Percentiles rank a stretch among this genome's conserved stretches.
Evolutionary conservation across 192 early-diverging fungal species (phyloP).

Genomic region (Mortierella alpina): DNA sequence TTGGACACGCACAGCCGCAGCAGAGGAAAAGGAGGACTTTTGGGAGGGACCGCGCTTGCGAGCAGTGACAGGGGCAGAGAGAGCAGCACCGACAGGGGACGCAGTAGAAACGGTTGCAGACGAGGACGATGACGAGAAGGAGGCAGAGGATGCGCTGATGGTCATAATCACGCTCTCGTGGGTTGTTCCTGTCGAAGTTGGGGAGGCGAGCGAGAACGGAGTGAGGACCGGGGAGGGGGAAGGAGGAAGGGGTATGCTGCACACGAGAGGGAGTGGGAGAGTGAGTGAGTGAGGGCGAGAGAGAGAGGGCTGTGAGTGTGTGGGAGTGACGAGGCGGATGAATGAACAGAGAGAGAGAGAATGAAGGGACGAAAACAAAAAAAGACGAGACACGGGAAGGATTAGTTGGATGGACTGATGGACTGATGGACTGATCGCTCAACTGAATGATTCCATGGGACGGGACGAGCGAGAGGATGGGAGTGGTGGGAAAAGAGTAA

Average conservation of each 20-base stretch:
- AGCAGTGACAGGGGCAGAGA: background rate
- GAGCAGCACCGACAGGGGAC: background rate
- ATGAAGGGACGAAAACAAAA: constrained; percentile 3
- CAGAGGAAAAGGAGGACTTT: background rate
- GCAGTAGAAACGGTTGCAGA: background rate
- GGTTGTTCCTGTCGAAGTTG: background rate
- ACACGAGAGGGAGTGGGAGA: background rate
- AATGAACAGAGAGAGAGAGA: constrained; percentile 2
- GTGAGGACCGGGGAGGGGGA: background rate
- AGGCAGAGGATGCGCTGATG: background rate
- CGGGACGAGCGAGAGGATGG: too few relatives aligned
- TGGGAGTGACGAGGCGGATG: background rate
- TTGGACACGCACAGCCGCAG: constrained; percentile 16
- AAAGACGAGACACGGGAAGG: background rate
- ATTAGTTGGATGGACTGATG: background rate
- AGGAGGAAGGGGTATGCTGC: background rate
- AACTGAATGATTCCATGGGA: too few relatives aligned
- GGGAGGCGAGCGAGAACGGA: background rate
- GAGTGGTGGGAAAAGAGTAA: background rate
- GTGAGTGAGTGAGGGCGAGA: background rate
- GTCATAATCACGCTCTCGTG: background rate
- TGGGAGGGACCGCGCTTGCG: background rate
- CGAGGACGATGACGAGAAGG: background rate
- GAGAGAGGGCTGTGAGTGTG: background rate
- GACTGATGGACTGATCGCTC: background rate